phyloP scores from a whole-genome alignment of 2,329 filamentous ascomycete species.

The Madurella fahalii region DNA sequence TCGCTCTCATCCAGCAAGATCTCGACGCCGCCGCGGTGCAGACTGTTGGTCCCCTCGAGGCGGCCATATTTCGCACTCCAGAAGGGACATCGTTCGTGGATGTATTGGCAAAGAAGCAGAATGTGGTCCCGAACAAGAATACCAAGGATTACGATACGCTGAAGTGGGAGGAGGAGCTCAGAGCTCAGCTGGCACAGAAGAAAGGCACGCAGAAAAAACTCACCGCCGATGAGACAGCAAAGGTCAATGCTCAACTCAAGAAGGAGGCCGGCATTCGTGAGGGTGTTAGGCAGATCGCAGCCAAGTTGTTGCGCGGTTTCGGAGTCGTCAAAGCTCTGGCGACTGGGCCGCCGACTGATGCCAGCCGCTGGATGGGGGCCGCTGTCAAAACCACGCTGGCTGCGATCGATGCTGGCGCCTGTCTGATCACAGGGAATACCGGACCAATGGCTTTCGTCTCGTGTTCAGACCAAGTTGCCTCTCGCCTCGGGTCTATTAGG shows the following conservation, averaged over 20 bases:
- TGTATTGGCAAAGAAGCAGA: conserved; percentile 78
- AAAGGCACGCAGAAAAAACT: conserved; percentile 90
- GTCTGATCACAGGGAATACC: conserved; percentile 73
- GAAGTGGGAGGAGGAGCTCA: conserved; percentile 94
- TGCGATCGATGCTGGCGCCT: conserved; percentile 74
- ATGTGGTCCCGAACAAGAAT: conserved; percentile 74
- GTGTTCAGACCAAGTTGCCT: conserved; percentile 70
- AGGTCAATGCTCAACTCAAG: conserved; percentile 83
- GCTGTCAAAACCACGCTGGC: conserved; percentile 70
- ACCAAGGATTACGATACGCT: conserved; percentile 92
- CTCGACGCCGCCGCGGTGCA: conserved; percentile 66
- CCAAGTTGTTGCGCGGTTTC: conserved; percentile 73
- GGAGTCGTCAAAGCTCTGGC: conserved; percentile 81
- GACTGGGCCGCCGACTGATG: conserved; percentile 82
- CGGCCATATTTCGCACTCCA: conserved; percentile 86
- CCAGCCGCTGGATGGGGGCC: conserved; percentile 80
- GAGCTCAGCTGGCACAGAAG: conserved; percentile 84
- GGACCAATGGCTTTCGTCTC: conserved; percentile 75
- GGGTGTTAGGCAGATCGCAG: conserved; percentile 65
- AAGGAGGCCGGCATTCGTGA: conserved; percentile 80
- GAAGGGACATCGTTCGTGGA: conserved; percentile 88
- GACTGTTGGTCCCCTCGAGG: conserved; percentile 77
- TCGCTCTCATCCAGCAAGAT: conserved; percentile 70
- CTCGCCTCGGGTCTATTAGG: conserved; percentile 69
- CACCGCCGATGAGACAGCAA: conserved; percentile 80